phyloP scores from a whole-genome alignment of 257 asterid species.

The Solanum bulbocastanum region DNA sequence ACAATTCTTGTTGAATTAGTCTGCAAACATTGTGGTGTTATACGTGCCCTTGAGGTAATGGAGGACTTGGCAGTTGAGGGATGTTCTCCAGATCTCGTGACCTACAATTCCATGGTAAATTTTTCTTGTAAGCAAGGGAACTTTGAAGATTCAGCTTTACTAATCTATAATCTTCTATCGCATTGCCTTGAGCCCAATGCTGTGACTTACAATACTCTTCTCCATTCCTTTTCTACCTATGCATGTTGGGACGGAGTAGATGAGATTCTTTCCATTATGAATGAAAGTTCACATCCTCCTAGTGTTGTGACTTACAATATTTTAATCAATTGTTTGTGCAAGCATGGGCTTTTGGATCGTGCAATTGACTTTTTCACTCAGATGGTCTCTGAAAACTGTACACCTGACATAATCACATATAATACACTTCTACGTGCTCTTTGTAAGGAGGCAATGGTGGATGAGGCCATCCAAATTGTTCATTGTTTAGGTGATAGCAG shows the following conservation, averaged over 20 bases:
- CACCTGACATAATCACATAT: conserved; percentile 70
- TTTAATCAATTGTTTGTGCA: conserved; percentile 68
- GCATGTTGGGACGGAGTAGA: conserved; percentile 63
- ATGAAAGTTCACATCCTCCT: conserved; percentile 47
- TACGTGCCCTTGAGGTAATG: conserved; percentile 58
- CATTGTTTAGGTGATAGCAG: conserved; percentile 21
- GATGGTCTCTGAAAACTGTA: conserved; percentile 40
- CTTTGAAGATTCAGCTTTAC: conserved; percentile 36
- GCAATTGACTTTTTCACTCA: conserved; percentile 55
- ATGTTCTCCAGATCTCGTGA: conserved; percentile 77
- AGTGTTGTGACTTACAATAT: conserved; percentile 61
- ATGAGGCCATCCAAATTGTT: conserved; percentile 55
- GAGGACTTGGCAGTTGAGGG: conserved; percentile 79
- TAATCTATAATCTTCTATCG: conserved; percentile 40
- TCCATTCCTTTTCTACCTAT: conserved; percentile 53
- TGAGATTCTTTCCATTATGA: conserved; percentile 51
- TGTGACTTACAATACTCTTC: conserved; percentile 69
- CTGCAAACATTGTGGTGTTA: conserved; percentile 45
- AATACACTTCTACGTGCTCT: conserved; percentile 71
- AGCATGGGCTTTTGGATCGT: conserved; percentile 53
- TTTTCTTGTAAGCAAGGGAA: conserved; percentile 54
- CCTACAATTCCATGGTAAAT: conserved; percentile 64
- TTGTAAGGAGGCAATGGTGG: conserved; percentile 49
- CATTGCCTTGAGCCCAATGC: conserved; percentile 63
- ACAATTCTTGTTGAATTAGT: conserved; percentile 63